Evolutionary conservation across 1,139 yeast species (phyloP).

Genomic region (Debaryomyces fabryi): DNA sequence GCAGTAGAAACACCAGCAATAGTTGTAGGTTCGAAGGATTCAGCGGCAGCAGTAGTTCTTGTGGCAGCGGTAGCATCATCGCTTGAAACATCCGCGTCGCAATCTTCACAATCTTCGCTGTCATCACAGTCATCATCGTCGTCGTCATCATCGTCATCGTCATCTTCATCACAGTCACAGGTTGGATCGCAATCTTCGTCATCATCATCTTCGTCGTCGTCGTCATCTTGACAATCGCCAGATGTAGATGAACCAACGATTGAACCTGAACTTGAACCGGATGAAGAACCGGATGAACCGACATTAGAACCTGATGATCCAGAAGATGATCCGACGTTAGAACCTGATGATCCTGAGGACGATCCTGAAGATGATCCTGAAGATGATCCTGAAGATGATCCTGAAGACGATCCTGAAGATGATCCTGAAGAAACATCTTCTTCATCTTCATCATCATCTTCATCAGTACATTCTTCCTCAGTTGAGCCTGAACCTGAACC

Average conservation of each 20-base stretch:
- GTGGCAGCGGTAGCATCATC: background rate
- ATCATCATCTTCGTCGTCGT: conserved; percentile 10
- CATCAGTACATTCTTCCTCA: background rate
- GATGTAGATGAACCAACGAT: conserved; percentile 9
- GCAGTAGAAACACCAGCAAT: background rate
- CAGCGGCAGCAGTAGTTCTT: conserved; percentile 4
- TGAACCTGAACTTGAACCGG: conserved; percentile 12
- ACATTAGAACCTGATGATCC: conserved; percentile 4
- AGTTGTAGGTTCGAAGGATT: conserved; percentile 2
- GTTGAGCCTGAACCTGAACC: conserved; percentile 17
- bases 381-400: conserved; percentile 2
- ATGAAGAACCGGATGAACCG: conserved; percentile 5
- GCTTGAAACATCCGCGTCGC: conserved; percentile 5
- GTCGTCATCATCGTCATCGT: conserved; percentile 13
- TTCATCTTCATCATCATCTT: background rate
- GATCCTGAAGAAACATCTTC: conserved; percentile 6
- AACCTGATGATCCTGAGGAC: background rate
- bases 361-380: conserved; percentile 5
- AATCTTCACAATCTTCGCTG: conserved; percentile 8
- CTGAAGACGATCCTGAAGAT: conserved; percentile 5
- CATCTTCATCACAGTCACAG: conserved; percentile 14
- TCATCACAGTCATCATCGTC: conserved; percentile 11
- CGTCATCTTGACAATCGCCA: conserved; percentile 10
- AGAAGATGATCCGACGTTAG: conserved; percentile 1
- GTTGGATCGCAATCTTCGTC: conserved; percentile 10